phyloP scores from a whole-genome alignment of 805 yeast species.

The Hemisphaericaspora nanyangensis region DNA sequence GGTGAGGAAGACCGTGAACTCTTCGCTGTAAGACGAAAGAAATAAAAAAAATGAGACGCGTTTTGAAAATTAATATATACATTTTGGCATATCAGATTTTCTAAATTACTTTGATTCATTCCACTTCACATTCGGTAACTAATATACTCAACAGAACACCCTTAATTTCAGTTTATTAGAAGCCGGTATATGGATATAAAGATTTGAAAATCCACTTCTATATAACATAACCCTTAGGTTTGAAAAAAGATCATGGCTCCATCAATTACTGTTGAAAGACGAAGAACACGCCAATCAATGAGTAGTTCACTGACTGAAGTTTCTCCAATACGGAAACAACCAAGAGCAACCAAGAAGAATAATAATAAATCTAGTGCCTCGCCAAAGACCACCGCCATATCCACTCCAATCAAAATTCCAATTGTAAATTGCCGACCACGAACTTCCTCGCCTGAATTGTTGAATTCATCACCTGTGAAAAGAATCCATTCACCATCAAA shows the following conservation, averaged over 20 bases:
- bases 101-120: too few species aligned
- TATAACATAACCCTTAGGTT: too few species aligned
- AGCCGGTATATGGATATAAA: too few species aligned
- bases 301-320: not conserved
- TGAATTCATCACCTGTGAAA: slow-evolving; percentile 1
- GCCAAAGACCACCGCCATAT: not conserved
- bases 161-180: too few species aligned
- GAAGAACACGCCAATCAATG: not conserved
- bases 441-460: not conserved
- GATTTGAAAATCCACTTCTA: too few species aligned
- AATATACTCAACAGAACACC: too few species aligned
- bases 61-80: too few species aligned
- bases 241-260: slow-evolving; percentile 7
- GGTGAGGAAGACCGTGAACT: too few species aligned
- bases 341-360: not conserved
- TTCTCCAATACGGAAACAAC: slow-evolving; percentile 1
- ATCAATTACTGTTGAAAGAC: slow-evolving; percentile 12
- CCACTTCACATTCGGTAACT: too few species aligned
- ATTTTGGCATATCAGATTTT: too few species aligned
- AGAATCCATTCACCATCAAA: not conserved
- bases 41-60: too few species aligned
- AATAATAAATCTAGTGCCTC: not conserved
- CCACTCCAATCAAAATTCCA: slow-evolving; percentile 1
- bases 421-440: not conserved
- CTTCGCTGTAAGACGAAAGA: too few species aligned